Evolutionary conservation across 2,329 filamentous ascomycete species (phyloP), one percentile per base, ranked within the genome.

Genomic region (Nemania abortiva): DNA sequence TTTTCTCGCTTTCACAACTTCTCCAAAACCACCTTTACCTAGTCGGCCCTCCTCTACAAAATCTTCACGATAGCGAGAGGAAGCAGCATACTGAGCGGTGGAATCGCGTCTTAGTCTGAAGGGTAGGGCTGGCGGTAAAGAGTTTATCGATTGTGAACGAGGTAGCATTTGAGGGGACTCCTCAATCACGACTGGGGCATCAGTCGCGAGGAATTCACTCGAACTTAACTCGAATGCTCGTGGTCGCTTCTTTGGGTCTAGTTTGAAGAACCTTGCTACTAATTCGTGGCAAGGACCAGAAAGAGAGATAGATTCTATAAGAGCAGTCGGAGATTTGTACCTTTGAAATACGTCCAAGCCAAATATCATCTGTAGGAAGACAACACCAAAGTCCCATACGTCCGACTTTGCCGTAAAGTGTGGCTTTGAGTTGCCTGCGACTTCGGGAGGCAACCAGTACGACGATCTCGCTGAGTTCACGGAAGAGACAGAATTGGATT

Each of bases 1-100:
- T 80, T 97, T 97, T 37, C 95, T 89, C 2, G 95, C 95, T 79
- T 97, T 97, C 64, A 98, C 94, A 24, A 99, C 96, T 81, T 98
- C 94, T 5, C 96, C 96, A 81, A 97, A 99, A 0, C 95, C 96
- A 52, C 96, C 96, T 79, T 95, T 97, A 2, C 96, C 96, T 13
- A 99, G 85, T 4, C 92, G 89, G 15, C 93, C 94, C 77, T 96
- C 91, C 81, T 98, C 95, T 20, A 95, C 90, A 81, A 97, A 99
- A 75, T 98, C 96, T 75, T 92, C 92, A 11, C 87, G 88, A 77
- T 97, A 99, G 70, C 95, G 89, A 1, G 94, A 97, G 53, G 89
- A 85, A 3, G 84, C 78, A 1, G 82, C 82, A 15, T 83, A 81
- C 18, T 85, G 84, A 60, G 82, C 85, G 73, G 85, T 86, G 1